phyloP scores from a whole-genome alignment of 2,329 filamentous ascomycete genomes.

The Exophiala sp. region DNA sequence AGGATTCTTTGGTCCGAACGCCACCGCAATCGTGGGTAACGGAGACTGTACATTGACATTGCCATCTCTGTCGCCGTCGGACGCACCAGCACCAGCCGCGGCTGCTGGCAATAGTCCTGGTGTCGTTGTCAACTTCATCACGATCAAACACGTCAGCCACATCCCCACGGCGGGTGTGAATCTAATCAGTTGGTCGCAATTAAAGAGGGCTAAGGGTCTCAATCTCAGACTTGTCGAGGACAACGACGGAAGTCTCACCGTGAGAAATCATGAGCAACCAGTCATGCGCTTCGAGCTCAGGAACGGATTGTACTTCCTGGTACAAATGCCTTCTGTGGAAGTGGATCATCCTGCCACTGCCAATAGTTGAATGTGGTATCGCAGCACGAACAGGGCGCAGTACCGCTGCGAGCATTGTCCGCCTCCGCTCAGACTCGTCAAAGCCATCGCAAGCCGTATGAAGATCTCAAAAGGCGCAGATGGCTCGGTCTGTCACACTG shows the following conservation, averaged over 20 bases:
- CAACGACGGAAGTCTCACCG: conserved; percentile 5
- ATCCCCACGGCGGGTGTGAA: conserved; percentile 13
- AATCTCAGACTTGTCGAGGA: conserved; percentile 9
- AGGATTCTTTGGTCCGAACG: conserved; percentile 15
- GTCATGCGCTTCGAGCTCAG: conserved; percentile 13
- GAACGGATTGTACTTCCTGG: conserved; percentile 13
- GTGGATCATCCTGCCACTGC: neutral
- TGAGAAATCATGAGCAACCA: neutral
- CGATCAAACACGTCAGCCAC: conserved; percentile 9
- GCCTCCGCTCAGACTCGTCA: too few relatives aligned
- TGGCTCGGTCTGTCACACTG: too few relatives aligned
- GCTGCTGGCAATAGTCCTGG: neutral
- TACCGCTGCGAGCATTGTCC: too few relatives aligned
- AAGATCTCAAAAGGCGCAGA: too few relatives aligned
- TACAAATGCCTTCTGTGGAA: neutral
- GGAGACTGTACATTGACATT: conserved; percentile 11
- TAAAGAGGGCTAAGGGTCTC: conserved; percentile 13
- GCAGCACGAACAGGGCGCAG: too few relatives aligned
- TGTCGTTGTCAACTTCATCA: conserved; percentile 4
- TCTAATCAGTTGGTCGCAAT: conserved; percentile 17
- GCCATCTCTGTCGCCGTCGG: neutral
- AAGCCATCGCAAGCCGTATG: too few relatives aligned
- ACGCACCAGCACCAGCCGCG: neutral
- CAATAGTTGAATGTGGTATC: neutral
- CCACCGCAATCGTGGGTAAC: conserved; percentile 10